Evolutionary conservation across 371 early-diverging fungal genomes (phyloP), one percentile per base, ranked within the genome.

Genomic region (Actinomucor elegans): DNA sequence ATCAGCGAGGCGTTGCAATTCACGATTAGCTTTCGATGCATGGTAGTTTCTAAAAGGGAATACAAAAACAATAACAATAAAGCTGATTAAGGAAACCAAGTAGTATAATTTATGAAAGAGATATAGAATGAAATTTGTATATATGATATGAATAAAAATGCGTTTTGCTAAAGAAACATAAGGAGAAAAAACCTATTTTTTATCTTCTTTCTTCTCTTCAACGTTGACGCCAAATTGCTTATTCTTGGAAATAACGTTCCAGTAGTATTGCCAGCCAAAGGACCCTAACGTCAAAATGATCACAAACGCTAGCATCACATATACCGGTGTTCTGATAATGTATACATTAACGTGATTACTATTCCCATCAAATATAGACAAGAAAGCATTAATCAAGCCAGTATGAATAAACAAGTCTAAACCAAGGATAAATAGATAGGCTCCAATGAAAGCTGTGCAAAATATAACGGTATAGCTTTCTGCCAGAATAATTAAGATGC

Each of bases 321-420:
- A 69, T 8, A 68, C 60, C 9, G 67, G 67, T 1, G 51, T 60
- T 27, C 57, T 64, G 32, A 73, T 57, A 40, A 72, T 66, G 35
- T 73, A 73, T 3, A 61, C 65, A 24, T 66, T 70, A 11, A 54
- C 43, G 33, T 79, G 76, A 34, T 71, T 49, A 3, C 40, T 48
- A 38, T 78, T 74, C 11, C 60, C 65, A 49, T 78, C 73, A 54
- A 81, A 71, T 38, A 81, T 67, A 14, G 63, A 23, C 12, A 71
- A 55, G 28, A 72, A 66, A 23, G 71, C 67, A 43, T 81, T 75
- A 49, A 77, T 62, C 38, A 81, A 66, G 0, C 79, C 82, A 0
- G 82, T 77, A 41, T 79, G 79, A 9, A 71, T 67, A 40, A 81
- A 81, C 23, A 81, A 61, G 42, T 81, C 82, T 4, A 81, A 58